phyloP scores from a whole-genome alignment of 192 early-diverging fungal genomes.

The Gonapodya prolifera region DNA sequence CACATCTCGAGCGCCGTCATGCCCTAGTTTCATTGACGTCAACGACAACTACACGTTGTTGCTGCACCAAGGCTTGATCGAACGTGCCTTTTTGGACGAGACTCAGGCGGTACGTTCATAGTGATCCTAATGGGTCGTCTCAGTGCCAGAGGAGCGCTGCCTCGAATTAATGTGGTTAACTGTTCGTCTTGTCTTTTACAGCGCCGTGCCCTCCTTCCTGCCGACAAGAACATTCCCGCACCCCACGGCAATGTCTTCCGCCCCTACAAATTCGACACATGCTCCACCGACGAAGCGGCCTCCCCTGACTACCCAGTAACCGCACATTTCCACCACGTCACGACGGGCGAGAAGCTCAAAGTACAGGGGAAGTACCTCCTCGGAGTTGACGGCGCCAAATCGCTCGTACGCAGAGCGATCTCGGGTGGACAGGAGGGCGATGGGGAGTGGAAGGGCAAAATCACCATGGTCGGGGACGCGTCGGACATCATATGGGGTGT shows the following conservation, averaged over 20 bases:
- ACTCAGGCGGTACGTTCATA: neutral
- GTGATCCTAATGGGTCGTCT: too few species aligned
- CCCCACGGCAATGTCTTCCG: neutral
- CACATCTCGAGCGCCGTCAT: neutral
- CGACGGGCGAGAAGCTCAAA: neutral
- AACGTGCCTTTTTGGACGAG: neutral
- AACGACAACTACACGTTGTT: neutral
- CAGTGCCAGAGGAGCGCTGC: too few species aligned
- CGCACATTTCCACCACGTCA: neutral
- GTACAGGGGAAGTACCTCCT: neutral
- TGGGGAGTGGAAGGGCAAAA: neutral
- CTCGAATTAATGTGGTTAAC: neutral
- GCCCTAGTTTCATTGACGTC: neutral
- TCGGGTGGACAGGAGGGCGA: neutral
- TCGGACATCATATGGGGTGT: neutral
- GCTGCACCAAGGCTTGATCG: neutral
- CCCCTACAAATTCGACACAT: neutral
- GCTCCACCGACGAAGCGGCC: neutral
- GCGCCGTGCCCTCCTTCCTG: neutral
- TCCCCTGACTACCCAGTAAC: neutral
- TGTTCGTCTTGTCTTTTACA: neutral
- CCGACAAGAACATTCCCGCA: neutral
- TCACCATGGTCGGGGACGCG: neutral
- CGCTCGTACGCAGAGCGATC: neutral
- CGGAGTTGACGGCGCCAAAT: neutral